A percentile compares a stretch with the other conserved stretches of the same genome.
Conservation (phyloP, 2,329 filamentous ascomycete genomes). For the Pezicula carpinea region DNA sequence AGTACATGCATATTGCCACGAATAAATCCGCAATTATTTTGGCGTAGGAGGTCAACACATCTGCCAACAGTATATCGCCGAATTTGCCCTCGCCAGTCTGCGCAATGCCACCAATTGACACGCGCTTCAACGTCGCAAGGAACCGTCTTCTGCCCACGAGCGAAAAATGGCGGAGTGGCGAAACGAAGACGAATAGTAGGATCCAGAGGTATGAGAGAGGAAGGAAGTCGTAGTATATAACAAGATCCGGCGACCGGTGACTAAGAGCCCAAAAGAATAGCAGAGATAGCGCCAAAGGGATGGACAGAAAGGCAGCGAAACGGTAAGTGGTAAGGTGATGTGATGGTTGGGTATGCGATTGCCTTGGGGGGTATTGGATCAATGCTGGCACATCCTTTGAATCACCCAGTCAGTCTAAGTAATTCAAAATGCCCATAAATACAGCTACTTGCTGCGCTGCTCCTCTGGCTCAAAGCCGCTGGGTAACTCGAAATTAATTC, state of each 20-base stretch:
- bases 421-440: too few relatives aligned
- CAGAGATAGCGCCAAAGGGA: constrained; percentile 67
- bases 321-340: constrained; percentile 84
- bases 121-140: constrained; percentile 68
- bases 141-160: constrained; percentile 71
- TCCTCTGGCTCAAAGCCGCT: too few relatives aligned
- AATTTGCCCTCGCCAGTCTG: constrained; percentile 88
- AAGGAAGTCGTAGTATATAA: constrained; percentile 77
- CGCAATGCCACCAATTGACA: constrained; percentile 81
- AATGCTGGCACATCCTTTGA: constrained; percentile 71
- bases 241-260: constrained; percentile 61
- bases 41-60: constrained; percentile 91
- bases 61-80: constrained; percentile 86
- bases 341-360: constrained; percentile 63
- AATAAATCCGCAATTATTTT: constrained; percentile 89
- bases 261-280: constrained; percentile 81
- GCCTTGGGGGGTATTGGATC: constrained; percentile 77
- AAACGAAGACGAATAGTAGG: constrained; percentile 65
- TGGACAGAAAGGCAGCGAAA: constrained; percentile 71
- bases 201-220: constrained; percentile 78
- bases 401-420: too few relatives aligned
- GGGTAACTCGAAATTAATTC: too few relatives aligned
- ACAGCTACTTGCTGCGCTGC: too few relatives aligned
- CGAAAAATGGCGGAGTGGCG: constrained; percentile 66
- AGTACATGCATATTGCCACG: constrained; percentile 87